Percentiles rank a stretch among this genome's conserved stretches.
These are phyloP conservation scores for Candida suzukii DNA, from an alignment of 805 yeast genomes.

Conservation along the genomic window DNA sequence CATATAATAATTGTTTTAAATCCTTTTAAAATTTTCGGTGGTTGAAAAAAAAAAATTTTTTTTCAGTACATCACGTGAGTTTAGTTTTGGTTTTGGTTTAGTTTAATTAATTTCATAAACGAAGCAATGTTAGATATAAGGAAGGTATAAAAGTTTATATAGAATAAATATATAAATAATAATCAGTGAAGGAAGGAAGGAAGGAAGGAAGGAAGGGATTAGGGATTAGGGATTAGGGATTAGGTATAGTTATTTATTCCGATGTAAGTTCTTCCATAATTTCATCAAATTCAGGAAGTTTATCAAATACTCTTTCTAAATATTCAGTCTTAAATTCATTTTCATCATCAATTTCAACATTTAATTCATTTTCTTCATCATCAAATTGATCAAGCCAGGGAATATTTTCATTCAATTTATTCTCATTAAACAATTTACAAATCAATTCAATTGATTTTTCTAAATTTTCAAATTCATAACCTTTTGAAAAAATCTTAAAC, in stretches of 20 bases:
- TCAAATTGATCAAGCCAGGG: slow-evolving; percentile 30
- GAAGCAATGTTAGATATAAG: too few species aligned
- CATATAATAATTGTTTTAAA: too few species aligned
- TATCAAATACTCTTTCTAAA: neutral
- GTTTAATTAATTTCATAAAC: too few species aligned
- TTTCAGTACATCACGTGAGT: too few species aligned
- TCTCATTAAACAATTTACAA: slow-evolving; percentile 7
- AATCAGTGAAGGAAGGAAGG: too few species aligned
- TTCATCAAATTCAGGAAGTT: neutral
- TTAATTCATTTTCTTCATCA: slow-evolving; percentile 17
- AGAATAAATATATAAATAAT: too few species aligned
- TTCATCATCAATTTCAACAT: neutral
- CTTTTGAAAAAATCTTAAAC: slow-evolving; percentile 48
- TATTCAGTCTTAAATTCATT: neutral
- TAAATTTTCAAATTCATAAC: slow-evolving; percentile 13
- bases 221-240: too few species aligned
- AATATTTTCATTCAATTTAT: slow-evolving; percentile 13
- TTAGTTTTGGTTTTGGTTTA: too few species aligned
- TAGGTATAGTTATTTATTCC: neutral
- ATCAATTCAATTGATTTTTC: slow-evolving; percentile 9
- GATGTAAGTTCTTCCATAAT: neutral
- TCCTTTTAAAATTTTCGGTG: too few species aligned
- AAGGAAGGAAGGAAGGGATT: too few species aligned
- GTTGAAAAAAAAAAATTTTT: too few species aligned
- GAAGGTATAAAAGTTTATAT: too few species aligned